These are phyloP conservation scores for Coemansia sp. DNA, from an alignment of 192 early-diverging fungal genomes.

Conservation along the genomic window DNA sequence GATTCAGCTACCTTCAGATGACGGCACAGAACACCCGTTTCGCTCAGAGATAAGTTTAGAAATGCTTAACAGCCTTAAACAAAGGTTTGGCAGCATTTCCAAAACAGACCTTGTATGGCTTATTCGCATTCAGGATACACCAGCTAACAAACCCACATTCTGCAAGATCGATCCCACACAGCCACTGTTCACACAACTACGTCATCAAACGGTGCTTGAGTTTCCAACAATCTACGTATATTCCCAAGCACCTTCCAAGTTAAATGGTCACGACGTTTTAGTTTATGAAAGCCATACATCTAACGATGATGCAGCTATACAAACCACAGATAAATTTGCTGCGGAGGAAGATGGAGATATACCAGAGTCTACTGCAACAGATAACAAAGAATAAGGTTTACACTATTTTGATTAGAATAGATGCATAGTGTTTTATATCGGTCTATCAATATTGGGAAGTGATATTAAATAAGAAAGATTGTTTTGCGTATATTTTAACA, in stretches of 20 bases:
- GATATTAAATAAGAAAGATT: too few species aligned
- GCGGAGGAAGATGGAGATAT: background rate
- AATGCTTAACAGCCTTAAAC: background rate
- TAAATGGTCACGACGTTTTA: conserved; percentile 10
- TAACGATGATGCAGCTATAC: background rate
- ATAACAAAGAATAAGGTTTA: background rate
- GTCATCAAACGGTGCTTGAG: conserved; percentile 53
- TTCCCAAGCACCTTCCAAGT: conserved; percentile 5
- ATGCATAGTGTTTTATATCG: too few species aligned
- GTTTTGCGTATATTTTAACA: too few species aligned
- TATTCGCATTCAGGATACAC: conserved; percentile 25
- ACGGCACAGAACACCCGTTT: conserved; percentile 43
- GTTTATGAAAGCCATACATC: conserved; percentile 4
- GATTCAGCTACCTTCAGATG: conserved; percentile 41
- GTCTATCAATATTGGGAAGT: too few species aligned
- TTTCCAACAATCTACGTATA: conserved; percentile 53
- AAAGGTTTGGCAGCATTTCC: conserved; percentile 4
- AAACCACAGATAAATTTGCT: background rate
- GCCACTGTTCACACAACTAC: conserved; percentile 47
- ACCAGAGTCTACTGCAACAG: background rate
- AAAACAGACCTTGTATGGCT: conserved; percentile 11
- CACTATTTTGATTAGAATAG: too few species aligned
- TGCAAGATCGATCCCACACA: conserved; percentile 33
- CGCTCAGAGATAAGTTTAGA: conserved; percentile 14
- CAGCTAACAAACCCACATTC: conserved; percentile 52